Base-by-base conservation (phyloP, 2,329 filamentous ascomycete genomes). In the Ceratocystis smalleyi region DNA sequence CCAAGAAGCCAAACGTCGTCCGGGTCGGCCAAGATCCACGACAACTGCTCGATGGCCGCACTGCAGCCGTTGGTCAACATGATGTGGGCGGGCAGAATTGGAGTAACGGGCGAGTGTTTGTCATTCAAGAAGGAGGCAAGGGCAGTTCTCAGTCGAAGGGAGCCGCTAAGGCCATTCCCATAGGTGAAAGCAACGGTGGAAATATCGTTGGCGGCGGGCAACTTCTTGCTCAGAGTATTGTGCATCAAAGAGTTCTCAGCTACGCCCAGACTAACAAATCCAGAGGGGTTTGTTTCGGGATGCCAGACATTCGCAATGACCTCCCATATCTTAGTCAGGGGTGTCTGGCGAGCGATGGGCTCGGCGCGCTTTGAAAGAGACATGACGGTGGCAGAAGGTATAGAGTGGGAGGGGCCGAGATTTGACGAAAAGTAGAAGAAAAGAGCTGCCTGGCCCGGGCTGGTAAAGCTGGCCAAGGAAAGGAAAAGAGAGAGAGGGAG, bases 181-280 rank as follows among this genome's bases (percentile, higher is more conserved):
- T 78, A 78, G 0, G 75, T 77, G 10, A 78, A 70, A 10, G 70
- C 71, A 2, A 68, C 62, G n/a, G 68, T 68, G 0, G 67, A 67
- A 0, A 75, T 65, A 4, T 74, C 69, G 5, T 77, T 68, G 55
- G 75, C 74, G 1, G 68, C 68, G 68, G 78, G 75, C 35, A 77
- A 71, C 65, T 77, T 77, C 22, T 75, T 68, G 1, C 74, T 69
- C 2, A 81, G 72, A 2, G 72, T 69, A 19, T 74, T 68, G 64
- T 81, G 79, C 78, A 81, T 80, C 51, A 82, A 74, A 0, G 71
- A 70, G 68, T 82, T 81, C 69, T 82, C 80, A 5, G 80, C 79
- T 1, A 81, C 72, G 0, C 79, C 79, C 0, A 82, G 73, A 65
- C 76, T 80, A 40, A 81, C 71, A 66, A 76, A 79, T 30, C 79